A percentile compares a stretch with the other conserved stretches of the same genome.
Conservation (phyloP, 169 alveolate species). For the Eimeria sp. region DNA sequence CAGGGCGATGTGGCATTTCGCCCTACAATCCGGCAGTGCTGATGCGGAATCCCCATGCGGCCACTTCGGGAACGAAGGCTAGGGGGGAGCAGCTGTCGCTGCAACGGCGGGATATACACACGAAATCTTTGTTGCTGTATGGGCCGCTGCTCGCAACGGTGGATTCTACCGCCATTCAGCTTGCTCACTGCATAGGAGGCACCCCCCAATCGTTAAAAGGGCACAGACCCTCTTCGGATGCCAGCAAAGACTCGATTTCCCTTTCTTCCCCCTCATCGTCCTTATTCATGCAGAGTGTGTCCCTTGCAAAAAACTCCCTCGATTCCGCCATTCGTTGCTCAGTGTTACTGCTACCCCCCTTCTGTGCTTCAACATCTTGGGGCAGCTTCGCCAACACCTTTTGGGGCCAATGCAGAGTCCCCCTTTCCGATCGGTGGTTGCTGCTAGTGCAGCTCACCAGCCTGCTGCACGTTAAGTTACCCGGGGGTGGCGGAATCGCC, state of each 20-base stretch:
- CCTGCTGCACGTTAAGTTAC: not conserved
- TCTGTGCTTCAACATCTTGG: not conserved
- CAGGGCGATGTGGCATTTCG: not conserved
- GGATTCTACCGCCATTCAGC: not conserved
- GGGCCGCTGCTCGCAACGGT: not conserved
- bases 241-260: not conserved
- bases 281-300: not conserved
- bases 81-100: not conserved
- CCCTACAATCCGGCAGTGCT: not conserved
- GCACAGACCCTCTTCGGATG: not conserved
- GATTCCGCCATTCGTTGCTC: not conserved
- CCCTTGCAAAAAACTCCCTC: not conserved
- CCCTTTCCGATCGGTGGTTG: not conserved
- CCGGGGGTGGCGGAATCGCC: not conserved
- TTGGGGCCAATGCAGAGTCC: not conserved
- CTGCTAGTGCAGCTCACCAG: conserved; percentile 12
- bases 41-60: not conserved
- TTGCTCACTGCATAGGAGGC: not conserved
- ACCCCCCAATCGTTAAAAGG: not conserved
- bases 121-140: not conserved
- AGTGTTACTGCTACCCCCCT: not conserved
- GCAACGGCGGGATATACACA: not conserved
- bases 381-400: conserved; percentile 35
- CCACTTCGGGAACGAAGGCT: not conserved
- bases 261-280: conserved; percentile 6